These are phyloP conservation scores for Claviceps sorghi DNA, from an alignment of 2,329 filamentous ascomycete species.

Conservation along the genomic window DNA sequence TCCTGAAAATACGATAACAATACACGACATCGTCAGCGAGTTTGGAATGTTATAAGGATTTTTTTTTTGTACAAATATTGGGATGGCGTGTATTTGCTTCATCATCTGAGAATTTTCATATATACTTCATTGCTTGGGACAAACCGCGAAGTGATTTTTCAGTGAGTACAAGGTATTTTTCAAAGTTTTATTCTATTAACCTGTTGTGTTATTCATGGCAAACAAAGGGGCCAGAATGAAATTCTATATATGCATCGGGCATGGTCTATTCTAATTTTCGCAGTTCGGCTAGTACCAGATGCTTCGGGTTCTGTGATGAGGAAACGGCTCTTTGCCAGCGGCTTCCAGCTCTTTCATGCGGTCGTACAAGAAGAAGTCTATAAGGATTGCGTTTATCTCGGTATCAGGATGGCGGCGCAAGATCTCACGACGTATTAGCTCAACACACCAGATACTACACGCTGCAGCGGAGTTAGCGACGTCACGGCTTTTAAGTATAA, in stretches of 20 bases:
- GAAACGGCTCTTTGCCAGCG: slow-evolving; percentile 39
- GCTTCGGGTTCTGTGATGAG: slow-evolving; percentile 79
- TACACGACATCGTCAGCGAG: background rate
- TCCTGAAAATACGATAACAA: slow-evolving; percentile 10
- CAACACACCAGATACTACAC: slow-evolving; percentile 92
- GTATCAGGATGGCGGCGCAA: slow-evolving; percentile 54
- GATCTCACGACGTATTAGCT: slow-evolving; percentile 75
- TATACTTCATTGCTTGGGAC: background rate
- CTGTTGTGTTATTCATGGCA: background rate
- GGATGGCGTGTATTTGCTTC: background rate
- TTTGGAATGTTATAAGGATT: slow-evolving; percentile 3
- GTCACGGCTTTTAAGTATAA: background rate
- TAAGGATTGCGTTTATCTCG: slow-evolving; percentile 71
- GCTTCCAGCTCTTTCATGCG: slow-evolving; percentile 74
- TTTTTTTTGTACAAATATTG: slow-evolving; percentile 5
- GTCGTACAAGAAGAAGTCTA: slow-evolving; percentile 97
- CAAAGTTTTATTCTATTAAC: background rate
- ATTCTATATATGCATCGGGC: background rate
- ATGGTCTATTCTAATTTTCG: background rate
- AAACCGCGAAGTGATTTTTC: background rate
- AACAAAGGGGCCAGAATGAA: background rate
- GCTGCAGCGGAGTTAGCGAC: slow-evolving; percentile 27
- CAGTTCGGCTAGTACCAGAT: slow-evolving; percentile 64
- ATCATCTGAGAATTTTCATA: background rate
- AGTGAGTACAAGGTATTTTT: background rate